phyloP scores from a whole-genome alignment of 345 rosid species.

The Gossypium australe region DNA sequence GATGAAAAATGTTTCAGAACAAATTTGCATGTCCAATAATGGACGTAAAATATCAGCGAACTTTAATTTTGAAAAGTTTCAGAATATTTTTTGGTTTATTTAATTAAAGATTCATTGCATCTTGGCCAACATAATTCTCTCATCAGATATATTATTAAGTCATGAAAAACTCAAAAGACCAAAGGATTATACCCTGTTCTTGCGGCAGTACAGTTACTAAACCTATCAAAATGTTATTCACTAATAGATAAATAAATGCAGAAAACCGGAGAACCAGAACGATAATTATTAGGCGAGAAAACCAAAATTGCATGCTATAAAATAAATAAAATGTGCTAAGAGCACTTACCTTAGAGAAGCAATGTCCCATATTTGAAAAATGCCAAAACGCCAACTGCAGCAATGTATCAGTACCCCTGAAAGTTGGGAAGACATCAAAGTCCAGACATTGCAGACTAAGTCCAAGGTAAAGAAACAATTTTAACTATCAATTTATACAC shows the following conservation, averaged over 20 bases:
- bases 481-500: background rate
- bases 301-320: background rate
- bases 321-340: background rate
- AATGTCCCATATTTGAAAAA: constrained; percentile 43
- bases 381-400: background rate
- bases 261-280: background rate
- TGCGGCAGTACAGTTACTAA: background rate
- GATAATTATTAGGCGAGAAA: background rate
- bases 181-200: background rate
- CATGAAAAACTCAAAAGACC: background rate
- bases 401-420: constrained; percentile 11
- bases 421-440: constrained; percentile 1
- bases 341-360: constrained; percentile 38
- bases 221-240: background rate
- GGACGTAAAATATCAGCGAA: background rate
- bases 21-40: background rate
- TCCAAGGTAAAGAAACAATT: background rate
- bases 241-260: background rate
- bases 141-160: background rate
- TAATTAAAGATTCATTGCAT: background rate
- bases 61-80: background rate
- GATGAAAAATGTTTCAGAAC: too few species aligned
- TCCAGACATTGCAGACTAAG: background rate
- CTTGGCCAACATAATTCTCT: background rate
- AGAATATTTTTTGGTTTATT: background rate